Base-by-base conservation (phyloP, 1,139 yeast species). In the Blastobotrys proliferans region DNA sequence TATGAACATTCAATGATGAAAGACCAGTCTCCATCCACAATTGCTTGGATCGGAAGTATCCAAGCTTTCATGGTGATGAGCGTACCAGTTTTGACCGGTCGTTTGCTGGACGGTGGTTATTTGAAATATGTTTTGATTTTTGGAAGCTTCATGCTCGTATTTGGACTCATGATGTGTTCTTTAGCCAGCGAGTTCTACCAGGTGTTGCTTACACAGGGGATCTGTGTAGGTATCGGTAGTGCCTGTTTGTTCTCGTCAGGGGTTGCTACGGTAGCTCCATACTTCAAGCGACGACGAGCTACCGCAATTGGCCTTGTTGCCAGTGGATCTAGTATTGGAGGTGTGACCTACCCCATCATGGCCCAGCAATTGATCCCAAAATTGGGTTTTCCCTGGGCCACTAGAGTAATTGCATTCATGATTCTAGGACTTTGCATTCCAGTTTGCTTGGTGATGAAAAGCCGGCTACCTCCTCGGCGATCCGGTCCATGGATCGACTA, bases 21-120 rank as follows among this genome's bases (percentile, higher is more conserved):
- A 1, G 52, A 65, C 30, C 61, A 64, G 2, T 55, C 73, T 3
- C 64, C 72, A 2, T 64, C 77, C 4, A 66, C 72, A 5, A 69
- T 78, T 3, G 77, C 83, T 3, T 81, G 87, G 87, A 74, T 81
- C 21, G 81, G 81, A 49, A 73, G 84, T 1, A 60, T 79, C 14
- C 77, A 72, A 50, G 66, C 73, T 35, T 77, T 79, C 44, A 66
- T 78, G n/a, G 66, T 79, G 51, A 72, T 75, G 48, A 68, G 76
- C 28, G 72, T 78, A 6, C 75, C 79, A 0, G 70, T 80, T n/a
- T 57, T 79, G 27, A 70, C 74, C 39, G 92, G 90, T 0, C 76
- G 79, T 1, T 51, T 80, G 10, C 76, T 80, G 55, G 90, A 82
- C 52, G 50, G 50, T 22, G 67, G 65, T n/a, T 59, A 56, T 42